phyloP scores from a whole-genome alignment of 805 yeast genomes.

The Scheffersomyces lignosus region DNA sequence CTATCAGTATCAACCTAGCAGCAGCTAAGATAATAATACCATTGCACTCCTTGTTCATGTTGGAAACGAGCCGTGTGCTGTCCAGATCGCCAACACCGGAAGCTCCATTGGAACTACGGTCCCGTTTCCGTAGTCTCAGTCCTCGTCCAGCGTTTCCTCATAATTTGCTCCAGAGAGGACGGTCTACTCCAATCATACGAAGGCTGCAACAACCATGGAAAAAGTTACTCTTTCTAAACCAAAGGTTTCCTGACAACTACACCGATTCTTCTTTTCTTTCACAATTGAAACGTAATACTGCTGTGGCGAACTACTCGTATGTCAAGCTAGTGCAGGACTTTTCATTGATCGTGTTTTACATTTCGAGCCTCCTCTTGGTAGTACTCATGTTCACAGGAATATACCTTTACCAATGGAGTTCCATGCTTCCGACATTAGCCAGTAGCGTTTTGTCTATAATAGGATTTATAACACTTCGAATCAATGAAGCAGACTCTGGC shows the following conservation, averaged over 20 bases:
- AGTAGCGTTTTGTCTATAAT: slow-evolving; percentile 27
- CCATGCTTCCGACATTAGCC: slow-evolving; percentile 39
- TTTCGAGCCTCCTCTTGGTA: slow-evolving; percentile 63
- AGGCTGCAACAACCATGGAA: slow-evolving; percentile 58
- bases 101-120: too few species aligned
- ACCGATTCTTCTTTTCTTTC: slow-evolving; percentile 82
- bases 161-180: too few species aligned
- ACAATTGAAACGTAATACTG: slow-evolving; percentile 72
- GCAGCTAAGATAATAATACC: too few species aligned
- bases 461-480: slow-evolving; percentile 25
- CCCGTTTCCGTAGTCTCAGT: too few species aligned
- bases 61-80: too few species aligned
- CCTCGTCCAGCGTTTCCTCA: too few species aligned
- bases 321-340: slow-evolving; percentile 70
- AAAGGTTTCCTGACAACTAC: slow-evolving; percentile 88
- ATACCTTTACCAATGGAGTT: slow-evolving; percentile 51
- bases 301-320: slow-evolving; percentile 67
- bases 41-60: too few species aligned
- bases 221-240: slow-evolving; percentile 79
- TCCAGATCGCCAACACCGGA: too few species aligned
- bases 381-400: slow-evolving; percentile 68
- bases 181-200: background rate
- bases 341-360: slow-evolving; percentile 62
- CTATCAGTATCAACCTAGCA: too few species aligned
- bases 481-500: background rate